These are phyloP conservation scores for Didymella segeticola DNA, from an alignment of 2,329 filamentous ascomycete species.

Conservation along the genomic window DNA sequence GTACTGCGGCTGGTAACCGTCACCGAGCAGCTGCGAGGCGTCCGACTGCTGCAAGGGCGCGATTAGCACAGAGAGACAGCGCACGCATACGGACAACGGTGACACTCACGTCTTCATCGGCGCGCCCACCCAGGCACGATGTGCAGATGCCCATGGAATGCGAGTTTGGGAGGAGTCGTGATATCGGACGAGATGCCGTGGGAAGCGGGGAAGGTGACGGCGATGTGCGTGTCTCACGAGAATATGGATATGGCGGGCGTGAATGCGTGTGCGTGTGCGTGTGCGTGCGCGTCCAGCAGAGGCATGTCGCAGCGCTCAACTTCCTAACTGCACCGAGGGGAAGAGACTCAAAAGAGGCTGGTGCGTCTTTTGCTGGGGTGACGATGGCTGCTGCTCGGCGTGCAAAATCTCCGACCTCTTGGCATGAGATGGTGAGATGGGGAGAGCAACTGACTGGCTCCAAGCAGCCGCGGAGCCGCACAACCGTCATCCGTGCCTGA, in stretches of 20 bases:
- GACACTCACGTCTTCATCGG: constrained; percentile 52
- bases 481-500: constrained; percentile 4
- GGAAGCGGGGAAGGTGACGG: constrained; percentile 4
- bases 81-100: constrained; percentile 8
- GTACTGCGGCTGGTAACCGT: constrained; percentile 53
- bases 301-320: constrained; percentile 24
- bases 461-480: too few species aligned
- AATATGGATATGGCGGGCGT: constrained; percentile 7
- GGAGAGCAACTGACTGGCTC: background rate
- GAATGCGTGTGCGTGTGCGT: constrained; percentile 11
- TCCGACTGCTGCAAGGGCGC: constrained; percentile 51
- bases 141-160: constrained; percentile 57
- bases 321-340: constrained; percentile 9
- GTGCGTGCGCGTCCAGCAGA: constrained; percentile 9
- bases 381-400: constrained; percentile 18
- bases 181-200: constrained; percentile 5
- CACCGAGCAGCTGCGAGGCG: constrained; percentile 55
- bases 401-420: constrained; percentile 25
- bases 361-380: constrained; percentile 12
- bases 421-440: too few species aligned
- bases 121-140: constrained; percentile 56
- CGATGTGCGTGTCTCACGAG: constrained; percentile 9
- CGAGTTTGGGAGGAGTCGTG: constrained; percentile 5
- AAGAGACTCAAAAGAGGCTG: too few species aligned
- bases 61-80: constrained; percentile 29